Percentiles rank a stretch among this genome's conserved stretches.
Conservation (phyloP, 2,329 filamentous ascomycete genomes). For the Fusarium sp. region DNA sequence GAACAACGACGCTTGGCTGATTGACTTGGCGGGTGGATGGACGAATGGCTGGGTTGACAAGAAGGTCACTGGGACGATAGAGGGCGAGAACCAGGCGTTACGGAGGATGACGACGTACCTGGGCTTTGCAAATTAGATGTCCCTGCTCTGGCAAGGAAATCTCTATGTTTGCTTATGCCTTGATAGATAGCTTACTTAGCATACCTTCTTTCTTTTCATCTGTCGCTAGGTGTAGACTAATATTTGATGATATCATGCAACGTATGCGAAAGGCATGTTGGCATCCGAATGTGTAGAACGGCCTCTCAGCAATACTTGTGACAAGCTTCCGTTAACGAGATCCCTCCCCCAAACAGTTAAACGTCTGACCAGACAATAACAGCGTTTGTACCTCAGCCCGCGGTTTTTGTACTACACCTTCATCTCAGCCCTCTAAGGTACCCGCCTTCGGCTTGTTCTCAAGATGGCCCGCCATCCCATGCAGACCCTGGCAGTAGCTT, state of each 20-base stretch:
- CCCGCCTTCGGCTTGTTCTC: neutral
- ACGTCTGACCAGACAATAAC: neutral
- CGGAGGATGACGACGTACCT: neutral
- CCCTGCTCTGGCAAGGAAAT: too few species aligned
- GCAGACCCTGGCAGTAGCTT: neutral
- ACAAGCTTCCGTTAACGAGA: neutral
- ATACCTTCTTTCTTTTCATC: neutral
- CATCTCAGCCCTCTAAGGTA: neutral
- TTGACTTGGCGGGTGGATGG: neutral
- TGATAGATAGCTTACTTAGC: neutral
- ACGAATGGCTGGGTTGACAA: neutral
- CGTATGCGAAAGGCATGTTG: neutral
- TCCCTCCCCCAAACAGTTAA: too few species aligned
- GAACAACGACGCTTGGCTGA: neutral
- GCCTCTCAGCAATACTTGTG: neutral
- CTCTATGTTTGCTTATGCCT: neutral
- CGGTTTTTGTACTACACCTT: neutral
- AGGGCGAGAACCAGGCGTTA: neutral
- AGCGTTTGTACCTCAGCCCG: neutral
- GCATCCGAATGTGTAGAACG: rapidly evolving
- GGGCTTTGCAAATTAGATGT: neutral
- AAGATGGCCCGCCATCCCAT: neutral
- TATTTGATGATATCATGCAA: neutral
- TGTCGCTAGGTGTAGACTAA: neutral
- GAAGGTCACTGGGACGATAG: neutral